A percentile compares a stretch with the other conserved stretches of the same genome.
These are phyloP conservation scores for Lasiodiplodia sp. DNA, from an alignment of 2,329 filamentous ascomycete genomes.

Conservation along the genomic window DNA sequence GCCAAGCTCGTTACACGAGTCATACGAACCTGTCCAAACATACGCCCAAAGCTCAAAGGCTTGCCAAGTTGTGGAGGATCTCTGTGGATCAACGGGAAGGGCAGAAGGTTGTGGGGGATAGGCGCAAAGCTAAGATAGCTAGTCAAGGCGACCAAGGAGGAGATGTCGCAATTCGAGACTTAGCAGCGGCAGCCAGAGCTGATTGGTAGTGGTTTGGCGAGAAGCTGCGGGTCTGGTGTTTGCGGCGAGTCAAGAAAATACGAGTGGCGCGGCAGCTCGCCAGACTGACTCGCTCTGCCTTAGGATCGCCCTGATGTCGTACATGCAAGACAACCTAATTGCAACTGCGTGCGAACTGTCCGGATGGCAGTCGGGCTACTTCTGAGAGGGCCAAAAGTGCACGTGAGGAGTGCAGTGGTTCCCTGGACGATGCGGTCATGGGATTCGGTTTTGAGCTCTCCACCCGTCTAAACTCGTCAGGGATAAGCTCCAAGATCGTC, in stretches of 20 bases:
- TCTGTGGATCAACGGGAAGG: not conserved
- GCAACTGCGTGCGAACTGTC: not conserved
- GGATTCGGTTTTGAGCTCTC: not conserved
- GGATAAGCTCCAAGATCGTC: not conserved
- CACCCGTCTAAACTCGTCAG: not conserved
- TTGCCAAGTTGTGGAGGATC: not conserved
- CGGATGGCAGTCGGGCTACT: not conserved
- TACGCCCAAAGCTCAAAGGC: not conserved
- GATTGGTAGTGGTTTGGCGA: slow-evolving; percentile 4
- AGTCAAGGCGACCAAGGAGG: not conserved
- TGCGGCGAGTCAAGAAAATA: slow-evolving; percentile 19
- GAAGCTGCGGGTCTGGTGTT: slow-evolving; percentile 7
- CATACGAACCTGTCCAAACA: not conserved
- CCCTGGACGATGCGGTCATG: not conserved
- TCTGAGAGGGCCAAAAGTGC: too few species aligned
- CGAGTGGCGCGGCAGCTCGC: not conserved
- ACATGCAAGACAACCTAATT: not conserved
- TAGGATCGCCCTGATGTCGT: slow-evolving; percentile 9
- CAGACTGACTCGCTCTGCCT: not conserved
- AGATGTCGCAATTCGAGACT: slow-evolving; percentile 13
- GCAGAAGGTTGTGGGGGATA: not conserved
- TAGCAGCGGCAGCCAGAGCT: not conserved
- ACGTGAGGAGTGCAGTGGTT: not conserved
- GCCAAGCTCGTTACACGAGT: not conserved
- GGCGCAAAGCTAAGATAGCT: not conserved